Evolutionary conservation across 1,139 yeast species (phyloP).

Genomic region (Geotrichum reessii): DNA sequence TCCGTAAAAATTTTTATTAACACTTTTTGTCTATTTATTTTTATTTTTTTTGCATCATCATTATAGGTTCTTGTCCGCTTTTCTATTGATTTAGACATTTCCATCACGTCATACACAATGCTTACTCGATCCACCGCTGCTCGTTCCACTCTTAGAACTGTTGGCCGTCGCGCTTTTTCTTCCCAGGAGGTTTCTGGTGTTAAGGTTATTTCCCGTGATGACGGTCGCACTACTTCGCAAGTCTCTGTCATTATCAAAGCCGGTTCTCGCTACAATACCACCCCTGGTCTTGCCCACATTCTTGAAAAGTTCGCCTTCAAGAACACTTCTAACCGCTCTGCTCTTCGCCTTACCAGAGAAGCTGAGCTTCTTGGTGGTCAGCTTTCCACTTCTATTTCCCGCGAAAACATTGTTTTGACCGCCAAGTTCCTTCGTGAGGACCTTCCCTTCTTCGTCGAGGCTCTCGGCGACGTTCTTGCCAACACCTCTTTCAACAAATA

Average conservation of each 20-base stretch:
- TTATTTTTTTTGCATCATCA: background rate
- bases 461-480: conserved; percentile 70
- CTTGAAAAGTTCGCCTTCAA: conserved; percentile 78
- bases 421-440: conserved; percentile 82
- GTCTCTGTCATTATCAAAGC: conserved; percentile 78
- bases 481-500: conserved; percentile 66
- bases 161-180: conserved; percentile 29
- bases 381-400: conserved; percentile 62
- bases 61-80: background rate
- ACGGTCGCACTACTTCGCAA: conserved; percentile 54
- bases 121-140: conserved; percentile 19
- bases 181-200: conserved; percentile 36
- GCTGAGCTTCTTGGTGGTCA: conserved; percentile 89
- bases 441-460: conserved; percentile 87
- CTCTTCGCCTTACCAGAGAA: conserved; percentile 90
- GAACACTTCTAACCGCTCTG: conserved; percentile 78
- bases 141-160: conserved; percentile 15
- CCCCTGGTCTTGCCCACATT: conserved; percentile 82
- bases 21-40: conserved; percentile 1
- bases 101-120: conserved; percentile 11
- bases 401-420: conserved; percentile 76
- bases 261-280: conserved; percentile 69
- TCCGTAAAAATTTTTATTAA: background rate
- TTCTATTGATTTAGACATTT: conserved; percentile 1
- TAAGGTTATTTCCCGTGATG: conserved; percentile 44